Base-by-base conservation (phyloP, 1,284 basidiomycete species). In the Tremellales sp. region DNA sequence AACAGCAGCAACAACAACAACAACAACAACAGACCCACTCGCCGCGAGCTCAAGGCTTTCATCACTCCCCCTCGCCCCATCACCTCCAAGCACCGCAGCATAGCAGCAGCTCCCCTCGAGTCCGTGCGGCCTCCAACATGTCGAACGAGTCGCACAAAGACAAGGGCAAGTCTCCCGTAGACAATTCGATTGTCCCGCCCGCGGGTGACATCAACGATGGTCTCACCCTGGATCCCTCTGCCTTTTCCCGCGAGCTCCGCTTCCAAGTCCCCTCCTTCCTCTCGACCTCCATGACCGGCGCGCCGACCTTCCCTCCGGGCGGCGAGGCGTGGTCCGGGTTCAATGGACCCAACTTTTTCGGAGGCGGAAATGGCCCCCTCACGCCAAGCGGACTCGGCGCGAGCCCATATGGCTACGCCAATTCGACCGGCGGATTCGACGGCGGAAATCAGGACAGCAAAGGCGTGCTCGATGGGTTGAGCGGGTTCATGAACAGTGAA, bases 291-390 rank as follows among this genome's bases (percentile, higher is more conserved):
- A 52, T 60, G 0, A 51, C 56, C 2, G 61, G 61, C 2, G 59
- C 61, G 18, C 61, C 65, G 1, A 58, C 63, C 1, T 65, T 64
- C 48, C 66, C 68, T 25, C 60, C 63, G 3, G 68, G 66, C 9
- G 64, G 64, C 32, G 66, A 70, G 45, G 68, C 64, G 10, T 70
- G 66, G 66, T 60, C 60, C 7, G 68, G 66, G 1, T 66, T 62
- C 45, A 47, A 47, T 8, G 51, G 55, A 10, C 53, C 61, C 22
- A 50, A 53, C 38, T 29, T 61, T 21, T 60, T 64, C 40, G 52
- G 50, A 3, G 44, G 28, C 32, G 27, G 47, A 36, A 13, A 39
- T 39, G 37, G 37, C 9, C 12, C 16, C 14, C n/a, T 36, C 19
- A 21, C 22, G n/a, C 29, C 48, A 9, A 46, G 29, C 34, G 48